These are phyloP conservation scores for Salix dunnii DNA, from an alignment of 345 rosid genomes.

Conservation along the genomic window DNA sequence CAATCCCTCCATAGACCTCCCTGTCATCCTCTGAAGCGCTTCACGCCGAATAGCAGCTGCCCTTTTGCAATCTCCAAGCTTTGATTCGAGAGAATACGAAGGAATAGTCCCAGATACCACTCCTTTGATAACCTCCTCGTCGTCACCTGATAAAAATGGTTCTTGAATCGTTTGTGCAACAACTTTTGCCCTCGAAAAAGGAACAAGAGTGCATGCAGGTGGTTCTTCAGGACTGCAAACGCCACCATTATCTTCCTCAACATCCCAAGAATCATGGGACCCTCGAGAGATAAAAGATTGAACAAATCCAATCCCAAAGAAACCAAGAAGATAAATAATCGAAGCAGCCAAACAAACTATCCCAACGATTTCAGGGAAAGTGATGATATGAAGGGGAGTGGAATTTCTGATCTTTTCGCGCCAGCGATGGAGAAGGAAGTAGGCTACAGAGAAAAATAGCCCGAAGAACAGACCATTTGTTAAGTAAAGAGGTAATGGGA, in stretches of 20 bases:
- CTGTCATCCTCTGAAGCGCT: constrained; percentile 39
- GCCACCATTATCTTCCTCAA: constrained; percentile 23
- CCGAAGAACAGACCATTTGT: constrained; percentile 45
- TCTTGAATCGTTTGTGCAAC: not conserved
- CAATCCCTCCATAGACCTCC: constrained; percentile 38
- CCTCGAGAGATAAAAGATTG: constrained; percentile 71
- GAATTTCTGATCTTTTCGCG: constrained; percentile 88
- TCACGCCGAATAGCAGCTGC: constrained; percentile 43
- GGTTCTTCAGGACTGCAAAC: not conserved
- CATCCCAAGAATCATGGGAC: constrained; percentile 61
- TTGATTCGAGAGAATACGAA: constrained; percentile 42
- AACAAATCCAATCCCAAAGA: constrained; percentile 82
- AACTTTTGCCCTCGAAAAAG: not conserved
- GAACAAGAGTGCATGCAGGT: not conserved
- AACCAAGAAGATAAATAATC: constrained; percentile 38
- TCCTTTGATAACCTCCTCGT: constrained; percentile 30
- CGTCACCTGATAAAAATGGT: constrained; percentile 24
- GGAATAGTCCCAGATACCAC: constrained; percentile 31
- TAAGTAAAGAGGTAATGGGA: constrained; percentile 41
- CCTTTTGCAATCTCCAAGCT: constrained; percentile 40
- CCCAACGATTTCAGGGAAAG: constrained; percentile 67
- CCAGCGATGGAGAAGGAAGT: constrained; percentile 67
- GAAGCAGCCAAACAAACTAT: constrained; percentile 55
- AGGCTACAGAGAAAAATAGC: constrained; percentile 50
- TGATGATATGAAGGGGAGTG: constrained; percentile 80